A percentile compares a stretch with the other conserved stretches of the same genome.
Conservation (phyloP, 352 stramenopile species). For the Plasmopara halstedii region DNA sequence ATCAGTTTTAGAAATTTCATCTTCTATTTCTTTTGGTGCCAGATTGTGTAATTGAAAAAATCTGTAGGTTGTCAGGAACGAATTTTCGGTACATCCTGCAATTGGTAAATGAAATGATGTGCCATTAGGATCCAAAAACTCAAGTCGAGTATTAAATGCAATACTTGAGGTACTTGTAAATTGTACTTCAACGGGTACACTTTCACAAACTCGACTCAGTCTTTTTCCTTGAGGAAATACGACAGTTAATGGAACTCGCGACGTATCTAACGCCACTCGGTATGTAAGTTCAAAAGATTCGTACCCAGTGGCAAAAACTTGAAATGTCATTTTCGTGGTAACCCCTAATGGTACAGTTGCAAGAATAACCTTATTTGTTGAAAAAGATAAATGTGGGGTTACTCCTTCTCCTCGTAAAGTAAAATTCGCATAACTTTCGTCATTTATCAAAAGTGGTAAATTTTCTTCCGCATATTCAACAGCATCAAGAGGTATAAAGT, state of each 20-base stretch:
- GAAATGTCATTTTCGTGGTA: conserved; percentile 48
- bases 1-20: not conserved
- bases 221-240: conserved; percentile 86
- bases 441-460: conserved; percentile 60
- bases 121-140: conserved; percentile 90
- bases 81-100: conserved; percentile 87
- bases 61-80: conserved; percentile 83
- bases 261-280: conserved; percentile 61
- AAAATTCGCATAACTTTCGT: conserved; percentile 78
- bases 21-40: conserved; percentile 5
- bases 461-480: conserved; percentile 75
- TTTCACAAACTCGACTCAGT: conserved; percentile 74
- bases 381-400: conserved; percentile 90
- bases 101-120: conserved; percentile 82
- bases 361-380: conserved; percentile 71
- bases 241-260: conserved; percentile 75
- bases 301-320: conserved; percentile 86
- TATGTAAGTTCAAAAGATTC: conserved; percentile 87
- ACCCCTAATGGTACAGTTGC: conserved; percentile 87
- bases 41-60: conserved; percentile 62
- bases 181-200: conserved; percentile 76
- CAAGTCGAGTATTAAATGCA: conserved; percentile 86
- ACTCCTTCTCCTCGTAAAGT: conserved; percentile 77
- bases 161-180: conserved; percentile 82
- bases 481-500: conserved; percentile 75